Evolutionary conservation across 1,284 basidiomycete genomes (phyloP).

Genomic region (Pseudozyma thailandica): DNA sequence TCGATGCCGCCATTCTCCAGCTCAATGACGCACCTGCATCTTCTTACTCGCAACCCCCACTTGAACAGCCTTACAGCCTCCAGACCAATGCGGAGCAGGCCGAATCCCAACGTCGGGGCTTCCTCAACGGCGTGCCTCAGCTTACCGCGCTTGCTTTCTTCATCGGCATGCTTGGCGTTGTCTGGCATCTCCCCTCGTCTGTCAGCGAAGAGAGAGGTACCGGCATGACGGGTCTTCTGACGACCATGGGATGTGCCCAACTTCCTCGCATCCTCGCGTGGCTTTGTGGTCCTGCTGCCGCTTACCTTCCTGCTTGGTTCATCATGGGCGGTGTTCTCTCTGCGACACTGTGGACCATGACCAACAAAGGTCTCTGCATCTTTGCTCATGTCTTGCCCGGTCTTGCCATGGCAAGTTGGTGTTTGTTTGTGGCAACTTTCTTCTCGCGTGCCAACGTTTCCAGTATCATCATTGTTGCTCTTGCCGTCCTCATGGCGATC

Average conservation of each 20-base stretch:
- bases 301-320: constrained; percentile 77
- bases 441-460: constrained; percentile 80
- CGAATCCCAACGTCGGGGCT: constrained; percentile 73
- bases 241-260: constrained; percentile 44
- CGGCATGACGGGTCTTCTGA: constrained; percentile 44
- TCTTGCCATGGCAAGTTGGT: constrained; percentile 76
- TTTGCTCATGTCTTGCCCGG: constrained; percentile 77
- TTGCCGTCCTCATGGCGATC: constrained; percentile 76
- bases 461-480: constrained; percentile 76
- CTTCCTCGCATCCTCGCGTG: constrained; percentile 37
- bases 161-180: constrained; percentile 80
- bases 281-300: constrained; percentile 51
- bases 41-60: constrained; percentile 18
- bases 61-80: constrained; percentile 78
- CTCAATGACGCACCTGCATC: constrained; percentile 69
- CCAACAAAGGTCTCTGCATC: constrained; percentile 75
- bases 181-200: constrained; percentile 69
- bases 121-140: constrained; percentile 11
- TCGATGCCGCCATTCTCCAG: constrained; percentile 77
- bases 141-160: constrained; percentile 64
- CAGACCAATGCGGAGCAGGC: constrained; percentile 76
- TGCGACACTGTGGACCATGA: constrained; percentile 75
- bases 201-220: constrained; percentile 66
- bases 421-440: constrained; percentile 76
- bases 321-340: constrained; percentile 75